Evolutionary conservation across 345 rosid genomes (phyloP).

Genomic region (Clarkia xantiana): DNA sequence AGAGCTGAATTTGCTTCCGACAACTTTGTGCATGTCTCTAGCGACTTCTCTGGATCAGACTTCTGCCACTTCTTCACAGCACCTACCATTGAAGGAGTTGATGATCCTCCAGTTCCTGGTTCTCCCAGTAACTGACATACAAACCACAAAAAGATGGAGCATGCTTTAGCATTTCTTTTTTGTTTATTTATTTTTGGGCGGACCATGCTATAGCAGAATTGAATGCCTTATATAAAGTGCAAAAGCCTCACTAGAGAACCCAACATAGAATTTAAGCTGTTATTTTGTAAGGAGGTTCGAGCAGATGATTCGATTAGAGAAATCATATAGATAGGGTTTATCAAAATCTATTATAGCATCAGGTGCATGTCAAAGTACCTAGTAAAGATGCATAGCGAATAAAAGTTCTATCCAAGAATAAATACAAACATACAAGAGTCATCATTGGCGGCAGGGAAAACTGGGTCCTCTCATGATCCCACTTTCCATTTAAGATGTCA

Average conservation of each 20-base stretch:
- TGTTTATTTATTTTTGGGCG: too few relatives aligned
- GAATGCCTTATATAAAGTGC: too few relatives aligned
- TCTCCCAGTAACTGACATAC: conserved; percentile 67
- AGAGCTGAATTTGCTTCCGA: conserved; percentile 63
- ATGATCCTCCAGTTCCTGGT: conserved; percentile 95
- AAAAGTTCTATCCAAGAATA: not conserved
- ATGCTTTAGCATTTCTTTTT: not conserved
- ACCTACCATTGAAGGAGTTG: conserved; percentile 97
- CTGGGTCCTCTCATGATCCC: conserved; percentile 84
- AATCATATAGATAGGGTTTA: too few relatives aligned
- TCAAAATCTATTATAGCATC: too few relatives aligned
- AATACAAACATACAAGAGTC: conserved; percentile 40
- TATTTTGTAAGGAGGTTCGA: too few relatives aligned
- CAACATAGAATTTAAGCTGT: too few relatives aligned
- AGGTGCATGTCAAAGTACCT: not conserved
- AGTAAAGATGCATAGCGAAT: too few relatives aligned
- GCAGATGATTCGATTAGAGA: too few relatives aligned
- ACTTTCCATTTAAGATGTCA: conserved; percentile 46
- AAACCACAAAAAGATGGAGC: conserved; percentile 4
- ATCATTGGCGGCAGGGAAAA: conserved; percentile 90
- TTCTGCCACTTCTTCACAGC: conserved; percentile 94
- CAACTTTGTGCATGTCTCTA: conserved; percentile 67
- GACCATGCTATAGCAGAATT: too few relatives aligned
- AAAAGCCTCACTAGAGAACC: too few relatives aligned
- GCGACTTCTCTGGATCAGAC: conserved; percentile 65